These are phyloP conservation scores for Pseudogymnoascus sp. DNA, from an alignment of 2,329 filamentous ascomycete species.

Conservation along the genomic window DNA sequence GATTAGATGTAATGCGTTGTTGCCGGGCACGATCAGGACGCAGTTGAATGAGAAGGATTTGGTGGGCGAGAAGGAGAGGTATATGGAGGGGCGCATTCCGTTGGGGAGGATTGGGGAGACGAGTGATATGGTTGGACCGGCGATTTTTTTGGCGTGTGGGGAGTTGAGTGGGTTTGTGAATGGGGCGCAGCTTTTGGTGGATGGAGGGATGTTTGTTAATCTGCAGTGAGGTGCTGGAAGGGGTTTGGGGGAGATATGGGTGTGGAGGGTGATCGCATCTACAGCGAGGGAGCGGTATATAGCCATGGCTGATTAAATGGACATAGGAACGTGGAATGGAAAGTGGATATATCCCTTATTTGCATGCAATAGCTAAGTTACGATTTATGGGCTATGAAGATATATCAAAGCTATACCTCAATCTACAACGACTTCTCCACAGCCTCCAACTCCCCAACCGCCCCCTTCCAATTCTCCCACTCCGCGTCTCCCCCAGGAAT, in stretches of 20 bases:
- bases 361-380: neutral
- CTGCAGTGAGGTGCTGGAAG: conserved; percentile 50
- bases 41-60: conserved; percentile 81
- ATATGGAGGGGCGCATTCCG: conserved; percentile 79
- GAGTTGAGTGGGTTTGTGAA: conserved; percentile 75
- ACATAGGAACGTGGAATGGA: neutral
- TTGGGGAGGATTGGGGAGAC: conserved; percentile 67
- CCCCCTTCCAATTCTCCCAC: conserved; percentile 43
- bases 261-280: no score
- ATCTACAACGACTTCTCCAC: conserved; percentile 23
- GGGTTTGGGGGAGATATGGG: no score
- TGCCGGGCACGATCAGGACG: conserved; percentile 78
- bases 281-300: no score
- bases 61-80: conserved; percentile 62
- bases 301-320: no score
- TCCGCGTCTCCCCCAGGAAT: conserved; percentile 46
- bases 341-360: neutral
- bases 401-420: neutral
- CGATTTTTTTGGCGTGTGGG: conserved; percentile 76
- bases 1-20: conserved; percentile 76
- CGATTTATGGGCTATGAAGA: neutral
- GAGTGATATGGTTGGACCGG: conserved; percentile 72
- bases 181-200: conserved; percentile 76
- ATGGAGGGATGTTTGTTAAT: conserved; percentile 86
- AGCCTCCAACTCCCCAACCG: conserved; percentile 25